These are phyloP conservation scores for Fraxinus pennsylvanica DNA, from an alignment of 257 asterid genomes.

Conservation along the genomic window DNA sequence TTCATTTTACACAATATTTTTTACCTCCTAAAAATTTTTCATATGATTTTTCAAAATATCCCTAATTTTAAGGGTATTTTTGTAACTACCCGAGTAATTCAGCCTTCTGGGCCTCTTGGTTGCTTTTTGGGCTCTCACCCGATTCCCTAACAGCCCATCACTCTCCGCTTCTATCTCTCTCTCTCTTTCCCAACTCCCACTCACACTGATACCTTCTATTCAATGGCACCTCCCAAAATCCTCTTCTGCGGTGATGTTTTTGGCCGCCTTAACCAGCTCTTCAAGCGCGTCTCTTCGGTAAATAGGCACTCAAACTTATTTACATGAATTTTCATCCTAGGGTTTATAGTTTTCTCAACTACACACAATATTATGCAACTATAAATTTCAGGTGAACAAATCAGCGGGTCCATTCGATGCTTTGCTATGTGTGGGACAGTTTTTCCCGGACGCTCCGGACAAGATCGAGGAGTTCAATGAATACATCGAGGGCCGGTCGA, in stretches of 20 bases:
- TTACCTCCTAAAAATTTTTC: too few species aligned
- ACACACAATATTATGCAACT: not conserved
- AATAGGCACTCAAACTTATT: not conserved
- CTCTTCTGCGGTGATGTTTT: slow-evolving; percentile 90
- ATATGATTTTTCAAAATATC: too few species aligned
- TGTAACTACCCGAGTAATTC: too few species aligned
- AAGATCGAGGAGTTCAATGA: slow-evolving; percentile 74
- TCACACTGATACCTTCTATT: not conserved
- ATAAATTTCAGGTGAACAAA: slow-evolving; percentile 71
- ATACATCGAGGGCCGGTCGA: slow-evolving; percentile 67
- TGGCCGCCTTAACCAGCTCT: slow-evolving; percentile 89
- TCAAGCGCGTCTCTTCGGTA: slow-evolving; percentile 83
- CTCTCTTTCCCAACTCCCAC: not conserved
- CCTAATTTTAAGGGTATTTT: too few species aligned
- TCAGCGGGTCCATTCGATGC: slow-evolving; percentile 98
- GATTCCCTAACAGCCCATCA: not conserved
- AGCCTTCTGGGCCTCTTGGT: not conserved
- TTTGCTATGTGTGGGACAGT: slow-evolving; percentile 89
- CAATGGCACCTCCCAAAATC: slow-evolving; percentile 73
- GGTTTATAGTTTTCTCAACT: not conserved
- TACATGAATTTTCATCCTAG: not conserved
- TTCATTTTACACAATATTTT: too few species aligned
- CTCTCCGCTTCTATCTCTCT: not conserved
- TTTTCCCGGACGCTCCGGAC: slow-evolving; percentile 76
- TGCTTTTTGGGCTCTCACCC: not conserved